Conservation (phyloP, 2,329 filamentous ascomycete genomes). For the Diplodia seriata region DNA sequence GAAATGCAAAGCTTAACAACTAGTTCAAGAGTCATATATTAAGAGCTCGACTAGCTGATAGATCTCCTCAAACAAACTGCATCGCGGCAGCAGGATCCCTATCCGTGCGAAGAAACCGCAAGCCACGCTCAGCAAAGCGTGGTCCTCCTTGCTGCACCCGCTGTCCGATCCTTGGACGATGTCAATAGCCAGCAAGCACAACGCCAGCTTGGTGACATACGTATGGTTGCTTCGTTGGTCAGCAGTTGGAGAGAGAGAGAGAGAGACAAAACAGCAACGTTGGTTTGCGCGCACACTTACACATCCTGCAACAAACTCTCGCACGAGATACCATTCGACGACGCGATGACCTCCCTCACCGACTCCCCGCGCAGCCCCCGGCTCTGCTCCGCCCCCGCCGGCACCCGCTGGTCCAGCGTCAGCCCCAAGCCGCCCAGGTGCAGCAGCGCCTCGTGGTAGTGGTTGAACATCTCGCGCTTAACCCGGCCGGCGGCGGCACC, state of each 20-base stretch:
- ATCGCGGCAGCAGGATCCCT: neutral
- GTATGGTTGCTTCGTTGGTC: neutral
- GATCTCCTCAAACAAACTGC: neutral
- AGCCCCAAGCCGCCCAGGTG: neutral
- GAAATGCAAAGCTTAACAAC: neutral
- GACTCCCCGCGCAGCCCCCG: neutral
- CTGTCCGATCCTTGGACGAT: neutral
- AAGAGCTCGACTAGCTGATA: neutral
- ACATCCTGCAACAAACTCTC: neutral
- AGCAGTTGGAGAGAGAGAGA: neutral
- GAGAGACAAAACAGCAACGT: no score
- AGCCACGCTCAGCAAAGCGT: conserved; percentile 1
- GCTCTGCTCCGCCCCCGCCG: neutral
- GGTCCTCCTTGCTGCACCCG: neutral
- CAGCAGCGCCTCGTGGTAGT: neutral
- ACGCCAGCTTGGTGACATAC: neutral
- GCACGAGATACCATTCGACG: neutral
- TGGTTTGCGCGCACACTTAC: neutral
- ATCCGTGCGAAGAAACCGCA: neutral
- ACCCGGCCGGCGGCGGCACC: neutral
- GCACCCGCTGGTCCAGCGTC: neutral
- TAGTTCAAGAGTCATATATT: neutral
- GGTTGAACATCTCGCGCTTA: neutral
- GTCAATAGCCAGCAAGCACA: neutral
- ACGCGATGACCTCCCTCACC: neutral